These are phyloP conservation scores for Penicillium steckii DNA, from an alignment of 495 filamentous ascomycete species.

Conservation along the genomic window DNA sequence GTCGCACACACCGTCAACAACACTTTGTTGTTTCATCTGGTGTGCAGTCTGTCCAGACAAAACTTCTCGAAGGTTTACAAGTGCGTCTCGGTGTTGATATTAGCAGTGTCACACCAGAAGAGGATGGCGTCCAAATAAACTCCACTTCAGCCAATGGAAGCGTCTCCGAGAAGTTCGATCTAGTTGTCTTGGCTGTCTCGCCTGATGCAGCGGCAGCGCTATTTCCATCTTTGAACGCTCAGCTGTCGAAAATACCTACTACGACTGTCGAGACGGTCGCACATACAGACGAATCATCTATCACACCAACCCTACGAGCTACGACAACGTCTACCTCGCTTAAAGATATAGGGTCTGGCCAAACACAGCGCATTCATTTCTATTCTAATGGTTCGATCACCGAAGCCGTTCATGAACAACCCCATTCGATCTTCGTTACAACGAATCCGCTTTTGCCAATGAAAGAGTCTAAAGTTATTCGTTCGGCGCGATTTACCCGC, in stretches of 20 bases:
- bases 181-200: conserved; percentile 47
- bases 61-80: conserved; percentile 30
- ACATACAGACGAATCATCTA: conserved; percentile 34
- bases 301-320: conserved; percentile 5
- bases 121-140: conserved; percentile 12
- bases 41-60: conserved; percentile 43
- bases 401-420: conserved; percentile 38
- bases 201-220: conserved; percentile 43
- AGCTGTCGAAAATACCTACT: conserved; percentile 42
- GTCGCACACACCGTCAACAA: conserved; percentile 38
- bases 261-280: conserved; percentile 40
- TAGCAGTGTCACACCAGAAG: conserved; percentile 13
- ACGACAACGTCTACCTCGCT: not conserved
- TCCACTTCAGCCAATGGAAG: not conserved
- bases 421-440: conserved; percentile 29
- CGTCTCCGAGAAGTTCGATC: conserved; percentile 17
- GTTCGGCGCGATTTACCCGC: conserved; percentile 28
- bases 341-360: not conserved
- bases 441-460: conserved; percentile 31
- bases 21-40: conserved; percentile 51
- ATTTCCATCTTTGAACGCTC: conserved; percentile 35
- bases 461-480: conserved; percentile 28
- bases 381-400: conserved; percentile 27
- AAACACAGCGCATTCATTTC: conserved; percentile 21
- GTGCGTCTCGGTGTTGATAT: conserved; percentile 9